phyloP scores from a whole-genome alignment of 441 rosid species.

The Flueggea neowawraea region DNA sequence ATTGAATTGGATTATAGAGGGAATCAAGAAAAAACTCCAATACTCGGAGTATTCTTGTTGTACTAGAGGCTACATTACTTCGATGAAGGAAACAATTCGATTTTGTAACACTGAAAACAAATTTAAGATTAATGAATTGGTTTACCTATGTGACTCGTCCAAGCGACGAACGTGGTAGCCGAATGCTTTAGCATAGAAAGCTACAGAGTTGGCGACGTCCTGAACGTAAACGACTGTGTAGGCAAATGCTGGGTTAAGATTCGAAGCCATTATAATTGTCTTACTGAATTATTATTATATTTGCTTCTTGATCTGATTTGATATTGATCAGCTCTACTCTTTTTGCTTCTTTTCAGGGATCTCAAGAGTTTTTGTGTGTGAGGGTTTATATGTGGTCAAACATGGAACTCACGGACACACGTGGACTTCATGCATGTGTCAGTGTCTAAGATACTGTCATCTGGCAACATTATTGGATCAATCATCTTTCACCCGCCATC shows the following conservation, averaged over 20 bases:
- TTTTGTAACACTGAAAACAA: too few species aligned
- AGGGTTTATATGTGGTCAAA: constrained; percentile 3
- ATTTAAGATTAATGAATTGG: too few species aligned
- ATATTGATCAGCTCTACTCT: too few species aligned
- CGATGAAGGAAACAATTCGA: too few species aligned
- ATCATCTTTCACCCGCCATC: too few species aligned
- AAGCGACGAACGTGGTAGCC: constrained; percentile 66
- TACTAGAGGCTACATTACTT: too few species aligned
- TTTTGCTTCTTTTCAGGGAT: too few species aligned
- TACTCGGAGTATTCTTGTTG: too few species aligned
- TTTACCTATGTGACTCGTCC: constrained; percentile 63
- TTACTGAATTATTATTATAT: not conserved
- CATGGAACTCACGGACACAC: not conserved
- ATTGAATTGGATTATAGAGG: not conserved
- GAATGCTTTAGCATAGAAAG: constrained; percentile 71
- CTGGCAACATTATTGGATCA: constrained; percentile 1
- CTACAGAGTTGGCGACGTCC: constrained; percentile 70
- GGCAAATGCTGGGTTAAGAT: constrained; percentile 49
- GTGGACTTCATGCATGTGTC: constrained; percentile 24
- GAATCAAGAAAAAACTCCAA: too few species aligned
- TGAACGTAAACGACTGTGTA: constrained; percentile 63
- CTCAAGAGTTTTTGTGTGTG: not conserved
- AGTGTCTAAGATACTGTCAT: constrained; percentile 1
- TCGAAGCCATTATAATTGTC: constrained; percentile 33
- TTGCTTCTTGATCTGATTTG: too few species aligned